Evolutionary conservation across 1,284 basidiomycete genomes (phyloP), one percentile per base, ranked within the genome.

Genomic region (Cystobasidium pallidum): DNA sequence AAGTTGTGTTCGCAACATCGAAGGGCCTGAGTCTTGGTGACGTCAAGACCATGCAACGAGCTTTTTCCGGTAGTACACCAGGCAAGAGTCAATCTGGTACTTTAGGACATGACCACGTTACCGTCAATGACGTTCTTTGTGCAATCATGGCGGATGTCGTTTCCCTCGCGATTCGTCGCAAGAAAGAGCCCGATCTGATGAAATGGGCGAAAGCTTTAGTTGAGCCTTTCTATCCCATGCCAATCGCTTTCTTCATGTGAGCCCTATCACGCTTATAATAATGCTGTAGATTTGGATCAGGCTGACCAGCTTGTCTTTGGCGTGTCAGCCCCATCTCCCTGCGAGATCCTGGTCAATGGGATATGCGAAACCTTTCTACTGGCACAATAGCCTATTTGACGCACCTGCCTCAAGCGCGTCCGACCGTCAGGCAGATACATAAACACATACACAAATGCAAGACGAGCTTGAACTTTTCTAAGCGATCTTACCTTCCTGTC

Each of bases 311-410:
- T n/a, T 28, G 8, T 10, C 51, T 8, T 28, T 28, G 21, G 11
- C 24, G 21, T 28, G 34, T n/a, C 30, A 78, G 79, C 21, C 79
- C 79, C 2, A 80, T 80, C 63, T 77, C 75, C 39, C 75, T 80
- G 67, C 77, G 79, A 34, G 75, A 75, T 45, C 75, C 77, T 3
- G 78, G 76, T 21, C 76, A 78, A 32, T 77, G 75, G 77, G 75
- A 76, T 13, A 74, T 80, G 74, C 73, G 75, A n/a, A 80, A 80
- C 73, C 75, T 78, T 19, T 78, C 77, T 3, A 79, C 79, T 0
- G 79, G 78, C 34, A 73, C 73, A 11, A 73, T 80, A 41, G 79
- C 77, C 10, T 80, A 78, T 57, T 30, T 72, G 17, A 58, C 39
- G 15, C 63, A 65, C 30, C 34, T 65, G 7, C 71, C 78, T 0